phyloP scores from a whole-genome alignment of 2,329 filamentous ascomycete species.

The Stagonosporopsis chrysanthemi region DNA sequence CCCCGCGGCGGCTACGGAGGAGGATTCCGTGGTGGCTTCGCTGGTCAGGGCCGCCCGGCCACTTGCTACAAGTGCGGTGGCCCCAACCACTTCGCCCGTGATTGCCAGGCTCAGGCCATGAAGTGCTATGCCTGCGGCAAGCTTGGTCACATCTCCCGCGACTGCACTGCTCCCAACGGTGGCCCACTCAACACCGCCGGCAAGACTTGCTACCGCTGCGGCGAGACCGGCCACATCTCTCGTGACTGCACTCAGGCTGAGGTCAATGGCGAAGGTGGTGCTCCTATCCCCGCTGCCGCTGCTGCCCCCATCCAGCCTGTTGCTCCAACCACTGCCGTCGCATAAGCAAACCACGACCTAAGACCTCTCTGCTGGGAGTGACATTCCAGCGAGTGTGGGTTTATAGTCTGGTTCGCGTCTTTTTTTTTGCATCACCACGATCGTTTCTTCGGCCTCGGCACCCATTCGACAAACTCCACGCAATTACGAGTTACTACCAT shows the following conservation, averaged over 20 bases:
- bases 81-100: conserved; percentile 97
- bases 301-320: conserved; percentile 45
- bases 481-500: conserved; percentile 46
- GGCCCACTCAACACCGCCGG: conserved; percentile 93
- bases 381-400: conserved; percentile 23
- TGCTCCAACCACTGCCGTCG: conserved; percentile 52
- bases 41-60: conserved; percentile 69
- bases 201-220: conserved; percentile 98
- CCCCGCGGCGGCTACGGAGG: conserved; percentile 75
- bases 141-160: conserved; percentile 86
- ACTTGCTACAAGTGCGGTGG: conserved; percentile 77
- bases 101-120: conserved; percentile 98
- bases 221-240: conserved; percentile 94
- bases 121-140: conserved; percentile 98
- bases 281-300: conserved; percentile 33
- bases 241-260: conserved; percentile 88
- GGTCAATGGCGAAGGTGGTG: conserved; percentile 53
- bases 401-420: conserved; percentile 8
- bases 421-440: conserved; percentile 33
- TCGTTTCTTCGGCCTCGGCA: conserved; percentile 45
- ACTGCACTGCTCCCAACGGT: conserved; percentile 96
- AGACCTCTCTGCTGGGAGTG: conserved; percentile 23
- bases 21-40: conserved; percentile 75
- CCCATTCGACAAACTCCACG: conserved; percentile 45
- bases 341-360: conserved; percentile 32